A percentile compares a stretch with the other conserved stretches of the same genome.
Evolutionary conservation across 176 grass and related monocot genomes (phyloP).

Genomic region (Elymus sibiricus): DNA sequence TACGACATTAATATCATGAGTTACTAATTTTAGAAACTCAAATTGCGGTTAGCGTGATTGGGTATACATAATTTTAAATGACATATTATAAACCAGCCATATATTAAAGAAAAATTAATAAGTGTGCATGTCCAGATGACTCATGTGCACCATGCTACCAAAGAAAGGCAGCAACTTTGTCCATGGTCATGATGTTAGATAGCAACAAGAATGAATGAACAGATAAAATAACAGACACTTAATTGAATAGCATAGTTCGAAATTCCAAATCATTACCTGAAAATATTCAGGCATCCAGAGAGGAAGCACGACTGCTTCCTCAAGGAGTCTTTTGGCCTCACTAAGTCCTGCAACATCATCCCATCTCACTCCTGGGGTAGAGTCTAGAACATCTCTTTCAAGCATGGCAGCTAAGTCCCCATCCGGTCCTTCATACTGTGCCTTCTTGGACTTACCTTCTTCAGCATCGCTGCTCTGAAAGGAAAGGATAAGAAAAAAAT

Average conservation of each 20-base stretch:
- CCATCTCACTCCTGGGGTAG: slow-evolving; percentile 93
- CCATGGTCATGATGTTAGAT: background rate
- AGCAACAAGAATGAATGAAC: slow-evolving; percentile 12
- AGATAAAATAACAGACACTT: background rate
- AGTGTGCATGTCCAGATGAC: background rate
- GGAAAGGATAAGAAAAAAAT: background rate
- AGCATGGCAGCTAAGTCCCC: slow-evolving; percentile 93
- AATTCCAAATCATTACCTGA: slow-evolving; percentile 58
- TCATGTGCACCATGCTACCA: background rate
- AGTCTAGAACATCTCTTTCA: slow-evolving; percentile 97
- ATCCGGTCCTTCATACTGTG: slow-evolving; percentile 92
- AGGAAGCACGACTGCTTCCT: slow-evolving; percentile 94
- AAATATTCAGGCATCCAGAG: slow-evolving; percentile 97
- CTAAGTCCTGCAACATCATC: slow-evolving; percentile 94
- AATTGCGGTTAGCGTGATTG: background rate
- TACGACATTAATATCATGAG: background rate
- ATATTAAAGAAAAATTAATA: background rate
- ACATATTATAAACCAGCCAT: background rate
- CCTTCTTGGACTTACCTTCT: slow-evolving; percentile 76
- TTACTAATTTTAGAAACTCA: slow-evolving; percentile 1
- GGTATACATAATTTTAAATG: background rate
- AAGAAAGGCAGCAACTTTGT: slow-evolving; percentile 19
- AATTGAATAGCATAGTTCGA: background rate
- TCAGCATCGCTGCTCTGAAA: slow-evolving; percentile 75
- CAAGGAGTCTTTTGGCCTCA: slow-evolving; percentile 91